Evolutionary conservation across 495 filamentous ascomycete genomes (phyloP).

Genomic region (Lophiotrema nucula): DNA sequence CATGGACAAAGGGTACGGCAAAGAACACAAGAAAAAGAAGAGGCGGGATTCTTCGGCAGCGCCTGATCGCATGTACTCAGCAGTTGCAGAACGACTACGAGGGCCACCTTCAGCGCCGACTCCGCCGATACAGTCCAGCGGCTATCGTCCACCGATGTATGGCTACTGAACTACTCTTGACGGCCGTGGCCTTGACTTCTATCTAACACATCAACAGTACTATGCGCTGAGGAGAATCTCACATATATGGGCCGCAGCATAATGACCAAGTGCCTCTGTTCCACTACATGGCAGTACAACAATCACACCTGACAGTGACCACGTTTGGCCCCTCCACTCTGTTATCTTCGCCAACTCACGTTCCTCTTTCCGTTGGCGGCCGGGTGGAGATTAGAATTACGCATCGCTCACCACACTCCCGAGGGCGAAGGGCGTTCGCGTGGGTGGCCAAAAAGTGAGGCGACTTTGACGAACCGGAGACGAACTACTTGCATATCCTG

Average conservation of each 20-base stretch:
- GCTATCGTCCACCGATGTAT: conserved; percentile 14
- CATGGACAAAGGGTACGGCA: conserved; percentile 25
- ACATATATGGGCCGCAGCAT: too few species aligned
- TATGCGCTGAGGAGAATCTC: too few species aligned
- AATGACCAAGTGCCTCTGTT: too few species aligned
- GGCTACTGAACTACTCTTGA: neutral
- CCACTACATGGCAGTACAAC: too few species aligned
- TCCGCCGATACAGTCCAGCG: conserved; percentile 27
- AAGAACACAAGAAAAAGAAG: conserved; percentile 33
- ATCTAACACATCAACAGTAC: too few species aligned
- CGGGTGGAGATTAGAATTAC: too few species aligned
- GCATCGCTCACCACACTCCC: too few species aligned
- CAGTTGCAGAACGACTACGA: conserved; percentile 7
- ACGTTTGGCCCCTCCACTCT: too few species aligned
- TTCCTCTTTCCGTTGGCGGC: too few species aligned
- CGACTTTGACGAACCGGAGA: conserved; percentile 12
- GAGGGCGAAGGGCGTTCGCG: neutral
- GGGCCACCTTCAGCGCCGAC: conserved; percentile 31
- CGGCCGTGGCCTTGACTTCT: neutral
- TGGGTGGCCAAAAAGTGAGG: neutral
- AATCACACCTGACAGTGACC: too few species aligned
- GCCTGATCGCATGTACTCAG: conserved; percentile 9
- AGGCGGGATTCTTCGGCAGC: conserved; percentile 21
- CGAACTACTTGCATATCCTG: neutral
- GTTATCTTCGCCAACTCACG: too few species aligned